Conservation (phyloP, 169 alveolate species). For the Miamiensis avidus region DNA sequence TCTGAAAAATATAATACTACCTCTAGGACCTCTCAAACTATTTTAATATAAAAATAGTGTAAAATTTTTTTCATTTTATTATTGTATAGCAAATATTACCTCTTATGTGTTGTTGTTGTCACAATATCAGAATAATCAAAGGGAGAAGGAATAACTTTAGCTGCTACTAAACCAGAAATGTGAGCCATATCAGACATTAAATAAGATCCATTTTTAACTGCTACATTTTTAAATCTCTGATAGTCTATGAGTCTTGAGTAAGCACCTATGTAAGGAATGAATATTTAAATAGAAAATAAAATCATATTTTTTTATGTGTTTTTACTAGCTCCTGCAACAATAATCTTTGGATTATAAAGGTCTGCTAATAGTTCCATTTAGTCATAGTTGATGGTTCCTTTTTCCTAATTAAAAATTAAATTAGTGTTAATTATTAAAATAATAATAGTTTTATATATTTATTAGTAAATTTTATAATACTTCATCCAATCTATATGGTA, state of each 20-base stretch:
- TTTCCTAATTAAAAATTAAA: slow-evolving; percentile 47
- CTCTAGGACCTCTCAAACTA: slow-evolving; percentile 96
- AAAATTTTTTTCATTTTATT: background rate
- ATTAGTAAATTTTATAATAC: background rate
- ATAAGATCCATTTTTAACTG: slow-evolving; percentile 95
- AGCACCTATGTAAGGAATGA: slow-evolving; percentile 55
- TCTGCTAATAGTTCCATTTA: slow-evolving; percentile 87
- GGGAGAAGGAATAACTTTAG: slow-evolving; percentile 90
- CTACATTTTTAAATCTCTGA: slow-evolving; percentile 88
- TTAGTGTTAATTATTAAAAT: background rate
- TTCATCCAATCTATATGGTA: slow-evolving; percentile 90
- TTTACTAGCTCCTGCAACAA: slow-evolving; percentile 82
- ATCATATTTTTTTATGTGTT: no score
- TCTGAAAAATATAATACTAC: slow-evolving; percentile 93
- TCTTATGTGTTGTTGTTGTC: slow-evolving; percentile 98
- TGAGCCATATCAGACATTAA: slow-evolving; percentile 98
- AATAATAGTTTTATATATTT: background rate
- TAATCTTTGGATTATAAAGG: slow-evolving; percentile 86
- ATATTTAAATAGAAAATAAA: no score
- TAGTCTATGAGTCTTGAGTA: slow-evolving; percentile 88
- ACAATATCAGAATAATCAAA: slow-evolving; percentile 94
- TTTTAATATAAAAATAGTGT: background rate
- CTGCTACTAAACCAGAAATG: slow-evolving; percentile 95
- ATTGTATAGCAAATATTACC: background rate
- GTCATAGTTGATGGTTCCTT: slow-evolving; percentile 94